Conservation (phyloP, 139 green algal genomes). For the Tetradesmus obliquus region DNA sequence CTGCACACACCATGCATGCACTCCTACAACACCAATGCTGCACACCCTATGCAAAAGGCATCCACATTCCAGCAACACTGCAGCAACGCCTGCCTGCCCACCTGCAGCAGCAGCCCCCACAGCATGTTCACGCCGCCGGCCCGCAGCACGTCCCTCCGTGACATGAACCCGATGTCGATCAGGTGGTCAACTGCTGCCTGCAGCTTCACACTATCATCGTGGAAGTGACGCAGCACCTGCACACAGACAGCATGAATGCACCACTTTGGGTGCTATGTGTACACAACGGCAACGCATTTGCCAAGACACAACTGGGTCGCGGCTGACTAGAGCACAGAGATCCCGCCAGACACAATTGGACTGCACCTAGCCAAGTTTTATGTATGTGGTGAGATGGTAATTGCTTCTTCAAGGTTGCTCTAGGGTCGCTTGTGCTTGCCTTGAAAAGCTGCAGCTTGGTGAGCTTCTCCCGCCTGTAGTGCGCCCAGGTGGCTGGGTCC, state of each 20-base stretch:
- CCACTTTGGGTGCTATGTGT: too few species aligned
- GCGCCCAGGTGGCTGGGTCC: slow-evolving; percentile 48
- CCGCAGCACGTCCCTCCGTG: slow-evolving; percentile 36
- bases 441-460: slow-evolving; percentile 56
- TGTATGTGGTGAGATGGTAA: too few species aligned
- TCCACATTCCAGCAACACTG: too few species aligned
- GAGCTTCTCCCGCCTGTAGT: slow-evolving; percentile 55
- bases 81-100: not conserved
- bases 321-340: too few species aligned
- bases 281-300: too few species aligned
- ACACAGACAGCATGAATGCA: not conserved
- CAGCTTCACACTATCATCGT: slow-evolving; percentile 46
- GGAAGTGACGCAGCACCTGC: slow-evolving; percentile 53
- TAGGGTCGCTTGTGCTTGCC: not conserved
- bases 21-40: too few species aligned
- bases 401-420: too few species aligned
- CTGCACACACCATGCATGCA: too few species aligned
- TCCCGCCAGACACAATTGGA: too few species aligned
- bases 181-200: slow-evolving; percentile 58
- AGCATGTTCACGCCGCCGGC: slow-evolving; percentile 58
- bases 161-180: slow-evolving; percentile 55
- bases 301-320: too few species aligned
- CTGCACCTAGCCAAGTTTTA: too few species aligned
- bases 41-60: too few species aligned
- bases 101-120: slow-evolving; percentile 60